These are phyloP conservation scores for Pyrrhoderma lamaoense DNA, from an alignment of 1,284 basidiomycete genomes.

Conservation along the genomic window DNA sequence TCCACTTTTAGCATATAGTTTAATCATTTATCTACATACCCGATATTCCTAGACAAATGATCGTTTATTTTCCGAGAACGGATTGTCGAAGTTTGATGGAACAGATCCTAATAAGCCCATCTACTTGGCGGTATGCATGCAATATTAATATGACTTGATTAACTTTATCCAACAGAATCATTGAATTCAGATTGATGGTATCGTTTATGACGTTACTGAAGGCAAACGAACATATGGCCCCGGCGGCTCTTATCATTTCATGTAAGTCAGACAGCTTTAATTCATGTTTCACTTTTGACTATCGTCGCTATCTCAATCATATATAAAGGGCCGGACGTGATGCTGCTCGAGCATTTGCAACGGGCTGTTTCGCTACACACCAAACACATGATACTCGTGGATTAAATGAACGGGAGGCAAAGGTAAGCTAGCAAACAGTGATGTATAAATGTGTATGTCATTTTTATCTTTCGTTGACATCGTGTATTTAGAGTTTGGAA, in stretches of 20 bases:
- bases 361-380: constrained; percentile 87
- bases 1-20: background rate
- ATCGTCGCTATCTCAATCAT: constrained; percentile 6
- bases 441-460: constrained; percentile 21
- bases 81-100: constrained; percentile 74
- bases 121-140: constrained; percentile 69
- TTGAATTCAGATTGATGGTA: constrained; percentile 68
- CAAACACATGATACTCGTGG: constrained; percentile 87
- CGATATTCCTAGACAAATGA: constrained; percentile 41
- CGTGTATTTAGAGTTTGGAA: constrained; percentile 49
- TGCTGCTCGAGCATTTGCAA: constrained; percentile 84
- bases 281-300: constrained; percentile 2
- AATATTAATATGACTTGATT: background rate
- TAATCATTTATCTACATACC: background rate
- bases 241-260: constrained; percentile 78
- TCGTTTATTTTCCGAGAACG: constrained; percentile 64
- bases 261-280: constrained; percentile 44
- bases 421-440: constrained; percentile 34
- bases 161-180: background rate
- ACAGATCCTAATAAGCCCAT: constrained; percentile 60
- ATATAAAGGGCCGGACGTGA: constrained; percentile 72
- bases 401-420: constrained; percentile 61
- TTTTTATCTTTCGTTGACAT: constrained; percentile 16
- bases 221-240: constrained; percentile 81
- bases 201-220: constrained; percentile 85